Conservation (phyloP, 495 filamentous ascomycete species). For the Podospora comata region DNA sequence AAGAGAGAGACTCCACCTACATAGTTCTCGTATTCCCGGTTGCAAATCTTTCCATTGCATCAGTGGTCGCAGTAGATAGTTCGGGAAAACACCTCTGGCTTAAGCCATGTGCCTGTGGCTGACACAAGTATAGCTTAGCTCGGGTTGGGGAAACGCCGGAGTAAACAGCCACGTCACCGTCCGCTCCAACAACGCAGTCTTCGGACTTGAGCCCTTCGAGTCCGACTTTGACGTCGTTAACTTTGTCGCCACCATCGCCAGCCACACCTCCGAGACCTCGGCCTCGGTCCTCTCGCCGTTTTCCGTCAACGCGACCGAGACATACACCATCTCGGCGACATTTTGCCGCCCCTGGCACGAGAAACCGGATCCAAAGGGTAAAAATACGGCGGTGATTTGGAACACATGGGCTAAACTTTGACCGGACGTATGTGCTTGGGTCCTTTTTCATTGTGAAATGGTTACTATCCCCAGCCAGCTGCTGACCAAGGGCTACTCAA, state of each 20-base stretch:
- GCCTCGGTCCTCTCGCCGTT: conserved; percentile 6
- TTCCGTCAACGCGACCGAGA: conserved; percentile 12
- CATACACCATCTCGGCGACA: conserved; percentile 26
- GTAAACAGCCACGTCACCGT: conserved; percentile 10
- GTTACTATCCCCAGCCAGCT: not conserved
- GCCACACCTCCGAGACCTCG: conserved; percentile 6
- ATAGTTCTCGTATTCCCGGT: too few relatives aligned
- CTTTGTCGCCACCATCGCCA: conserved; percentile 22
- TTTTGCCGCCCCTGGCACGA: conserved; percentile 26
- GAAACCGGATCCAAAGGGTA: not conserved
- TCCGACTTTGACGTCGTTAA: conserved; percentile 27
- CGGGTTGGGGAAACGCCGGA: too few relatives aligned
- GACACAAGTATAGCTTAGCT: too few relatives aligned
- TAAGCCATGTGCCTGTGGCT: too few relatives aligned
- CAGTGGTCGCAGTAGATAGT: too few relatives aligned
- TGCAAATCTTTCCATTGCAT: too few relatives aligned
- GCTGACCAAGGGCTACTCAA: conserved; percentile 43
- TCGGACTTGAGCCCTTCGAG: conserved; percentile 14
- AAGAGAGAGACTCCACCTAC: too few relatives aligned
- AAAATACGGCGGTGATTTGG: conserved; percentile 24
- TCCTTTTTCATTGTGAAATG: not conserved
- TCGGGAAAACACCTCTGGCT: too few relatives aligned
- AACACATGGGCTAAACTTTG: conserved; percentile 28
- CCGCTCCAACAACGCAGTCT: conserved; percentile 19
- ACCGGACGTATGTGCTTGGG: conserved; percentile 17